These are phyloP conservation scores for Echinochloa phyllopogon DNA, from an alignment of 176 grass and related monocot genomes.

Conservation along the genomic window DNA sequence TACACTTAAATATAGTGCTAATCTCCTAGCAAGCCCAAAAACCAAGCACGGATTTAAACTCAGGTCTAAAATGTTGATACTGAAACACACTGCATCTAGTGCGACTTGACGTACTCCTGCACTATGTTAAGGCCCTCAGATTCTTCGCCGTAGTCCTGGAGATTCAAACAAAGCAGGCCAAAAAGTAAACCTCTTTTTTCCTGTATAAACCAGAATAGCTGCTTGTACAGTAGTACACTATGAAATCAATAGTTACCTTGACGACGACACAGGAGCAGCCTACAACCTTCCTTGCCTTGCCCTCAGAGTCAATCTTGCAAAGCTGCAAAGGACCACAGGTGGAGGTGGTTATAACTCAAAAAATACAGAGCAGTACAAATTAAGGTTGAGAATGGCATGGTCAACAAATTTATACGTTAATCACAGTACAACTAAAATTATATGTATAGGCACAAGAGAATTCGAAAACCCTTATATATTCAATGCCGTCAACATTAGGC, in stretches of 20 bases:
- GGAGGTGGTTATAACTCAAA: background rate
- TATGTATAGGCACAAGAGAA: background rate
- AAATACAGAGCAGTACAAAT: background rate
- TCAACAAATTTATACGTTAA: background rate
- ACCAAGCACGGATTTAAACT: constrained; percentile 33
- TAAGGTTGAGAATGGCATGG: background rate
- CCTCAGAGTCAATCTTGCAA: constrained; percentile 34
- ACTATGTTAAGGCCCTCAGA: constrained; percentile 92
- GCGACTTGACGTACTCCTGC: constrained; percentile 77
- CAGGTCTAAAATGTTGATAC: constrained; percentile 9
- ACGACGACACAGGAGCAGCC: constrained; percentile 84
- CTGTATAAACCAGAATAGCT: background rate
- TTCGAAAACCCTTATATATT: background rate
- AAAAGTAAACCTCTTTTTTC: background rate
- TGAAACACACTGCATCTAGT: constrained; percentile 43
- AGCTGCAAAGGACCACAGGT: background rate
- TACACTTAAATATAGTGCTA: constrained; percentile 25
- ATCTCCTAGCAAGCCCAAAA: constrained; percentile 28
- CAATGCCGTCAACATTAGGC: background rate
- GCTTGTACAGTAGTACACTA: background rate
- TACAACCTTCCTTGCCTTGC: constrained; percentile 58
- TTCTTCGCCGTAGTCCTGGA: constrained; percentile 87
- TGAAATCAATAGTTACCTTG: constrained; percentile 50
- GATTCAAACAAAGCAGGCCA: constrained; percentile 26
- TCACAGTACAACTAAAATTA: background rate